Evolutionary conservation across 177 flowering plant genomes (phyloP).

Genomic region (Telopea speciosissima): DNA sequence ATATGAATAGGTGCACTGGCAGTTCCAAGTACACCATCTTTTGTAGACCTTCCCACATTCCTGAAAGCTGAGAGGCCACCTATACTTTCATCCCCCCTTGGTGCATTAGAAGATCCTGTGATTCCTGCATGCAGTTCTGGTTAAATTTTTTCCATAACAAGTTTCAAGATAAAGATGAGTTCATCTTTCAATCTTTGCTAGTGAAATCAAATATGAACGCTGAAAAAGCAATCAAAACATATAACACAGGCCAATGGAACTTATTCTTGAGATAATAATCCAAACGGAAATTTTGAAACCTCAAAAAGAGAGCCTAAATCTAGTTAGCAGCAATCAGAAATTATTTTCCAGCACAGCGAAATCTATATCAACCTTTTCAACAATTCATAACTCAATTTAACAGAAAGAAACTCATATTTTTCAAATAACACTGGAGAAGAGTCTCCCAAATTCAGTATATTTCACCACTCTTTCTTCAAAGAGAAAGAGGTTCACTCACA

Average conservation of each 20-base stretch:
- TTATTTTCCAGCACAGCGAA: background rate
- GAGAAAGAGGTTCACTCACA: background rate
- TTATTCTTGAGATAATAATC: background rate
- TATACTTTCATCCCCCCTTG: conserved; percentile 45
- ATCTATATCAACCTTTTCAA: background rate
- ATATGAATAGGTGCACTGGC: conserved; percentile 82
- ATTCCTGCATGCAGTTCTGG: conserved; percentile 22
- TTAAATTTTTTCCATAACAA: background rate
- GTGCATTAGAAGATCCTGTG: conserved; percentile 29
- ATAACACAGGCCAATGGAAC: background rate
- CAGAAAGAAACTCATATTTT: background rate
- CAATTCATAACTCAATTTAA: background rate
- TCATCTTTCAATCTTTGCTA: background rate
- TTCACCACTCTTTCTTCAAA: background rate
- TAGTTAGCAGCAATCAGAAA: background rate
- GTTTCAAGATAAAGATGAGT: conserved; percentile 5
- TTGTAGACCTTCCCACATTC: conserved; percentile 61
- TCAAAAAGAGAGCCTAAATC: background rate
- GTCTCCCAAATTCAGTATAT: background rate
- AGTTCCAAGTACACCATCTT: conserved; percentile 81
- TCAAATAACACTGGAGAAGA: background rate
- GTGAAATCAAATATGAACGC: background rate
- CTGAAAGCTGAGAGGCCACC: conserved; percentile 62
- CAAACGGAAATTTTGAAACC: background rate
- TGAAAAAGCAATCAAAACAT: background rate